A percentile compares a stretch with the other conserved stretches of the same genome.
Evolutionary conservation across 2,329 filamentous ascomycete species (phyloP).

Genomic region (Shiraia bambusicola): DNA sequence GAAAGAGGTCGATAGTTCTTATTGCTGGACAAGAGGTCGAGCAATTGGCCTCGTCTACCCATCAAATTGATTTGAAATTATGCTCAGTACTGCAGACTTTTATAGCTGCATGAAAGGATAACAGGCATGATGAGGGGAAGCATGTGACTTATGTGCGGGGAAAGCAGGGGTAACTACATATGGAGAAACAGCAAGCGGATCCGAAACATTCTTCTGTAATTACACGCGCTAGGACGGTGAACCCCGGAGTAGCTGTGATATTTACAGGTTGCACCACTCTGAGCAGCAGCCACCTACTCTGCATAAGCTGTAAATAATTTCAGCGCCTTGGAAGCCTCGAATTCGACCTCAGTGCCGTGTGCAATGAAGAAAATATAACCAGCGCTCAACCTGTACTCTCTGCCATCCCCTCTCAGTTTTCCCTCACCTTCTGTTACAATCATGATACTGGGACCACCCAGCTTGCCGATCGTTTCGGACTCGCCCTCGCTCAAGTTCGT

Average conservation of each 20-base stretch:
- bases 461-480: slow-evolving; percentile 57
- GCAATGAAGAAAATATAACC: slow-evolving; percentile 70
- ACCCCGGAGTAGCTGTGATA: too few species aligned
- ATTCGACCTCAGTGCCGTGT: slow-evolving; percentile 54
- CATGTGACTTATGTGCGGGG: slow-evolving; percentile 28
- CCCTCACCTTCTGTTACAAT: slow-evolving; percentile 64
- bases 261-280: neutral
- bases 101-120: slow-evolving; percentile 21
- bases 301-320: slow-evolving; percentile 53
- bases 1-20: too few species aligned
- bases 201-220: slow-evolving; percentile 15
- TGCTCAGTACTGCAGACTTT: slow-evolving; percentile 17
- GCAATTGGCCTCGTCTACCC: too few species aligned
- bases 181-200: slow-evolving; percentile 30
- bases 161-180: slow-evolving; percentile 25
- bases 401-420: slow-evolving; percentile 56
- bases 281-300: slow-evolving; percentile 36
- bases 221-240: too few species aligned
- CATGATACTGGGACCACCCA: slow-evolving; percentile 64
- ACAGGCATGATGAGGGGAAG: slow-evolving; percentile 8
- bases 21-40: too few species aligned
- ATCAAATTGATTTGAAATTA: too few species aligned
- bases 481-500: slow-evolving; percentile 60
- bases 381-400: slow-evolving; percentile 57
- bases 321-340: slow-evolving; percentile 48